These are phyloP conservation scores for Boletus tylopilopsis DNA, from an alignment of 768 basidiomycete species.

Conservation along the genomic window DNA sequence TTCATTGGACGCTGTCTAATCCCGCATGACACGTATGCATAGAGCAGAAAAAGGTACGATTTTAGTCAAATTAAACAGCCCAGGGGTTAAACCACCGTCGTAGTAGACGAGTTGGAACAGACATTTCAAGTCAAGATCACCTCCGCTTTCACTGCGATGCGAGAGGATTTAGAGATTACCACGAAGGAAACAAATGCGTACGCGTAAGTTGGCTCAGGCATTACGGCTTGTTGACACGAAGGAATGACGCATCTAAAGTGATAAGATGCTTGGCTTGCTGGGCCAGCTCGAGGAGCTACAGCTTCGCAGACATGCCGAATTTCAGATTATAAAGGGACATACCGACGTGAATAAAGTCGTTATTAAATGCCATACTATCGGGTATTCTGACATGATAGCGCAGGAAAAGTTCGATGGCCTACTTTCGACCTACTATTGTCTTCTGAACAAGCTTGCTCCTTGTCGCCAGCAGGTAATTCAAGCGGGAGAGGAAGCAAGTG, in stretches of 20 bases:
- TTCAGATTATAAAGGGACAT: constrained; percentile 6
- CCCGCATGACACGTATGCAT: neutral
- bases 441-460: constrained; percentile 33
- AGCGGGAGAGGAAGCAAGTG: constrained; percentile 33
- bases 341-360: constrained; percentile 17
- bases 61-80: neutral
- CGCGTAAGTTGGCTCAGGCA: constrained; percentile 22
- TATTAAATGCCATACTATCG: neutral
- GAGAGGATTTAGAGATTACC: constrained; percentile 7
- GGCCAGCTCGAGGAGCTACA: constrained; percentile 22
- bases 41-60: constrained; percentile 15
- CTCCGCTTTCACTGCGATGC: constrained; percentile 15
- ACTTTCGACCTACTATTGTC: constrained; percentile 19
- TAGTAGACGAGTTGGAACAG: constrained; percentile 16
- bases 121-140: constrained; percentile 19
- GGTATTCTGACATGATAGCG: constrained; percentile 4
- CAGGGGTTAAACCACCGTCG: neutral
- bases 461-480: constrained; percentile 30
- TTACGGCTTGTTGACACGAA: too few relatives aligned
- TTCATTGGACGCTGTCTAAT: neutral
- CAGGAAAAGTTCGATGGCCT: constrained; percentile 24
- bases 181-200: constrained; percentile 27
- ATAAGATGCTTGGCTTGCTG: constrained; percentile 18
- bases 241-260: too few relatives aligned
- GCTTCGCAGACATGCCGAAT: constrained; percentile 6